A percentile compares a stretch with the other conserved stretches of the same genome.
Evolutionary conservation across 2,329 filamentous ascomycete genomes (phyloP).

Genomic region (Calonectria pseudoreteaudii): DNA sequence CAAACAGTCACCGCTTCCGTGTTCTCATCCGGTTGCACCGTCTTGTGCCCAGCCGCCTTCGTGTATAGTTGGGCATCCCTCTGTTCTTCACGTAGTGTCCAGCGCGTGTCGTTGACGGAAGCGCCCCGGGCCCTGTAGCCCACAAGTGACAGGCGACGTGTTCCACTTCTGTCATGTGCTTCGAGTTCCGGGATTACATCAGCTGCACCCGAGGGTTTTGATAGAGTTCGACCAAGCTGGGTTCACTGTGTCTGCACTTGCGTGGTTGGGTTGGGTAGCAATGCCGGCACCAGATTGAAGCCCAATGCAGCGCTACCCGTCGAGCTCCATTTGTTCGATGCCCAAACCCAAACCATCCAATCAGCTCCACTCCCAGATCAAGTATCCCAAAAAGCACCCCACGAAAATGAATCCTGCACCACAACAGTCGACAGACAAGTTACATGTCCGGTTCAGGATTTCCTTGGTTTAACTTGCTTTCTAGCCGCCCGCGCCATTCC

Average conservation of each 20-base stretch:
- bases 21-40: conserved; percentile 33
- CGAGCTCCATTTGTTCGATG: conserved; percentile 41
- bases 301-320: conserved; percentile 46
- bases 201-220: conserved; percentile 36
- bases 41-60: conserved; percentile 35
- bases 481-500: conserved; percentile 10
- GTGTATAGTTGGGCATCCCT: conserved; percentile 40
- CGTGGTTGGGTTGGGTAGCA: conserved; percentile 52
- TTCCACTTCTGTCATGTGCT: conserved; percentile 38
- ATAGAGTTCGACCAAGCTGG: conserved; percentile 18
- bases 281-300: conserved; percentile 52
- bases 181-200: conserved; percentile 35
- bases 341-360: conserved; percentile 40
- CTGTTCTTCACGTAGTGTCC: conserved; percentile 26
- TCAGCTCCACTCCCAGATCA: conserved; percentile 26
- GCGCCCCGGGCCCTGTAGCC: conserved; percentile 14
- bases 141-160: conserved; percentile 43
- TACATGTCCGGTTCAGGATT: conserved; percentile 27
- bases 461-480: conserved; percentile 13
- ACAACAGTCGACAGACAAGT: conserved; percentile 24
- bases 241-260: conserved; percentile 17
- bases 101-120: conserved; percentile 18
- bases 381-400: conserved; percentile 31
- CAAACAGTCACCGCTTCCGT: conserved; percentile 29
- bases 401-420: conserved; percentile 26